Base-by-base conservation (phyloP, 345 rosid species). In the Hibiscus syriacus region DNA sequence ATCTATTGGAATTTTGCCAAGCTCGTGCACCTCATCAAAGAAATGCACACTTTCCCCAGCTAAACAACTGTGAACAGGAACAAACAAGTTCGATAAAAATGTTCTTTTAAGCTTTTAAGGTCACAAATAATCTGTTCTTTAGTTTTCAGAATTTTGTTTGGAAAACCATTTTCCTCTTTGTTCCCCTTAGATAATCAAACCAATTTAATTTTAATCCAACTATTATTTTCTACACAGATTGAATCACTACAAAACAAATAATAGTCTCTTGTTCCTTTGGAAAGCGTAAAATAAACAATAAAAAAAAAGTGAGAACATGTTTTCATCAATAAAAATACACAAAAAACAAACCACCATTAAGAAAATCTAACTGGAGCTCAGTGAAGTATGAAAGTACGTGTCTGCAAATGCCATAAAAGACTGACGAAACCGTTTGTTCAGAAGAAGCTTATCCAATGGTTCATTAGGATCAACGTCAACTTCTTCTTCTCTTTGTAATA, bases 21-120 rank as follows among this genome's bases (percentile, higher is more conserved):
- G 92, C 71, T 88, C 98, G 54, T 80, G 82, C 59, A 92, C 92
- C 75, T 92, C 97, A 17, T 83, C 90, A 59, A 81, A 90, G 83
- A 90, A 92, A 86, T 92, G 95, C 67, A 92, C 78, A n/a, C 91
- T 88, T 84, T 90, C 98, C 70, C 97, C 97, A 38, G 98, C 98
- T 60, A 85, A 84, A 73, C 90, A 92, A 73, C 98, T 92, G 82
- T 70, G 72, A 76, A 66, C 52, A 70, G 72, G 67, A 72, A 27
- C 59, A 68, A 45, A 70, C 20, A 20, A 70, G 29, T 41, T 27
- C 25, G 2, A 3, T 48, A 14, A n/a, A 5, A 13, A 20, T 25
- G 0, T 38, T 36, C 27, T 41, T 41, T 23, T 52, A 20, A 52
- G 3, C 26, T 20, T 48, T 48, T 48, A 48, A 48, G 9, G 34